Base-by-base conservation (phyloP, 2,329 filamentous ascomycete species). In the Arthrobotrys entomopaga region DNA sequence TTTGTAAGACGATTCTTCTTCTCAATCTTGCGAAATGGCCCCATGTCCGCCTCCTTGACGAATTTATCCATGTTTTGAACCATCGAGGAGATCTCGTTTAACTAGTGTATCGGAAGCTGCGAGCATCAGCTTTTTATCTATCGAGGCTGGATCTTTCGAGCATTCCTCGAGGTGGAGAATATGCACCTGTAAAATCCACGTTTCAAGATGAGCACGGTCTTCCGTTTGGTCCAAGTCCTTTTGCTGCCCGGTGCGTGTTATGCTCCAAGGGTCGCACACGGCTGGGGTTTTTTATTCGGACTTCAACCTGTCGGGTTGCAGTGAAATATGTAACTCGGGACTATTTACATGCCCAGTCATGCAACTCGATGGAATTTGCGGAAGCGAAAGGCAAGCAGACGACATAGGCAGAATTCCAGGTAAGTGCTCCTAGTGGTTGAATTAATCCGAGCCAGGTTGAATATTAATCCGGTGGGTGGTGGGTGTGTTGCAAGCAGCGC, bases 401-500 rank as follows among this genome's bases (percentile, higher is more conserved):
- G 49, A 53, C 69, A 73, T 60, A 73, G 69, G 69, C 69, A 66
- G 50, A 73, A 73, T 73, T 58, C 56, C 34, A 74, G 63, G 57
- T 56, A 67, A 65, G 65, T 53, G 57, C 57, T 66, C 69, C 69
- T 63, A 66, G 57, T 74, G 61, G 63, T 59, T 54, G 57, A 63
- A 74, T 67, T 74, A 67, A 74, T 67, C 63, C 70, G 63, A 64
- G 70, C 20, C 53, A 49, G 61, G 29, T 22, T 53, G 15, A 74
- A 74, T 10, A 34, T 74, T 74, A 74, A 74, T 74, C 70, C 70
- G 70, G 63, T 74, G 70, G 57, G 63, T 67, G 70, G 63, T 74
- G 70, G 63, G 63, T 67, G 70, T 74, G 70, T 74, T 67, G 70
- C 70, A 66, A 61, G 59, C 52, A 22, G 29, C 60, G 43, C 59